Base-by-base conservation (phyloP, 495 filamentous ascomycete species). In the Parathielavia appendiculata region DNA sequence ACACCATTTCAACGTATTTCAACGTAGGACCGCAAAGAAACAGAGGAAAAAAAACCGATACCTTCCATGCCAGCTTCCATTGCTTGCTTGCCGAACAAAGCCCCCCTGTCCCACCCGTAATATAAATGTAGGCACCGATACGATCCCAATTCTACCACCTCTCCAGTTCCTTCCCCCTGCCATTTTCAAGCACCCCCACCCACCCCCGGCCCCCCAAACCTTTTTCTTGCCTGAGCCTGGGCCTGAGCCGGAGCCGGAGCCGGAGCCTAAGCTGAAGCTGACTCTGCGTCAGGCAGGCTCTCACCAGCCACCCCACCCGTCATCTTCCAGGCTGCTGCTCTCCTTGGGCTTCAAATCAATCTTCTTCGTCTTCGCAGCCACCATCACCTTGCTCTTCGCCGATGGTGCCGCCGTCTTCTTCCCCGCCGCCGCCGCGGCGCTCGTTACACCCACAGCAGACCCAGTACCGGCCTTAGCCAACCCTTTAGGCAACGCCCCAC, bases 261-360 rank as follows among this genome's bases (percentile, higher is more conserved):
- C 26, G 6, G 6, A 30, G 26, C 2, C 26, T 35, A 46, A 60
- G 16, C 38, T 5, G 5, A 23, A 45, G 6, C 14, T n/a, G 23
- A 49, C 0, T 13, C 30, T 34, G 5, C 12, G 11, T 6, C n/a
- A 32, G 2, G 5, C 8, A 16, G 1, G 12, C 11, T 10, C n/a
- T 54, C 67, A 80, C 87, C 86, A 90, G 19, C 82, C 83, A 69
- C 84, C 87, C 87, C 86, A 89, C 4, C 79, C 81, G 62, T 84
- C 83, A 57, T 84, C 82, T 2, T 69, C 80, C 7, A n/a, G n/a
- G n/a, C n/a, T n/a, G n/a, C 71, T 78, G 32, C 76, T 75, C 36
- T 81, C 78, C 66, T 81, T 84, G 4, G 78, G 78, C 64, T 77
- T 78, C 56, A 75, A 72, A 61, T 83, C 79, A 60, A 76, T 74